Percentiles rank a stretch among this genome's conserved stretches.
Evolutionary conservation across 495 filamentous ascomycete genomes (phyloP).

Genomic region (Penicillium bovifimosum): DNA sequence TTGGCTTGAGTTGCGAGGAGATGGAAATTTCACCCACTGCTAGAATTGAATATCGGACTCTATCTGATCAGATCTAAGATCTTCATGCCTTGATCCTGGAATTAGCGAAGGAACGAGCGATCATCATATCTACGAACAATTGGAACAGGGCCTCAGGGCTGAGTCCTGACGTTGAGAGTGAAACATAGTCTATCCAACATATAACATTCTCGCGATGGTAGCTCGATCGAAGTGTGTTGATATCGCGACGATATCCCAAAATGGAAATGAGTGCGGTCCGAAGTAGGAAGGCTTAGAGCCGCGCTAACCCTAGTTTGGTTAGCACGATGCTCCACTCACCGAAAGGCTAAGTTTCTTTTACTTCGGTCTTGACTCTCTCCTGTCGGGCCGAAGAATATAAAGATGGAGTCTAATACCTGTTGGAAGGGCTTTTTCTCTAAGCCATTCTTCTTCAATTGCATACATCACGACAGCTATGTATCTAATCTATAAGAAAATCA

Average conservation of each 20-base stretch:
- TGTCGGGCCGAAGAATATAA: neutral
- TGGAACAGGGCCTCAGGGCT: no score
- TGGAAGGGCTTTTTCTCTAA: neutral
- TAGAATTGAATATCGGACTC: no score
- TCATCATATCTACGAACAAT: no score
- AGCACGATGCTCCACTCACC: neutral
- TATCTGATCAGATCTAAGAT: no score
- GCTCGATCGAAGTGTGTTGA: neutral
- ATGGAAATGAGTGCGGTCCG: neutral
- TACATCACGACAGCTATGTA: neutral
- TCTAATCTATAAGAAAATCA: slow-evolving; percentile 15
- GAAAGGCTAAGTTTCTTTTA: neutral
- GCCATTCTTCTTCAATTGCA: neutral
- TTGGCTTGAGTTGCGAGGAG: no score
- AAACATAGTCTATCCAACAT: no score
- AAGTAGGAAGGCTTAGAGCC: neutral
- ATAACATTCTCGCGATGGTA: neutral
- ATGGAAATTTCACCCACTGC: no score
- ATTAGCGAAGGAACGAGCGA: no score
- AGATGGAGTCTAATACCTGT: neutral
- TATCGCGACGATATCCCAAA: neutral
- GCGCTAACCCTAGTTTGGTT: neutral
- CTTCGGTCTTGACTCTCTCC: neutral
- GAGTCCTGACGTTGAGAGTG: no score
- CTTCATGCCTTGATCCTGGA: no score